Conservation (phyloP, 164 flowering plant genomes). For the Vitis rotundifolia region DNA sequence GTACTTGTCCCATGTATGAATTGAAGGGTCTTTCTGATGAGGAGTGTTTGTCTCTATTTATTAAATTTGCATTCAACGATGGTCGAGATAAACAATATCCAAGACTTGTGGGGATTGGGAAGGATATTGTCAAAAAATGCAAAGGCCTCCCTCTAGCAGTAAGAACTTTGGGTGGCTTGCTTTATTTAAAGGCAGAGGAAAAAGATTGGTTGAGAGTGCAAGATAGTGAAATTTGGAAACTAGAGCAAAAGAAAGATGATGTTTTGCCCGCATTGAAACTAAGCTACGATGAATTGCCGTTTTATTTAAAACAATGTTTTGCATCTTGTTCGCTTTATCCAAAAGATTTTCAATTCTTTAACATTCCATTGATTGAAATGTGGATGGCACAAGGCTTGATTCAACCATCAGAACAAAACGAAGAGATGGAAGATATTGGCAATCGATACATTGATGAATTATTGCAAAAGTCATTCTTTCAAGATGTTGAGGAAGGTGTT, state of each 20-base stretch:
- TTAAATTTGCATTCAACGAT: not conserved
- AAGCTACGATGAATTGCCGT: too few relatives aligned
- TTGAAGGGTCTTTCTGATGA: not conserved
- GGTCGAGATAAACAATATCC: not conserved
- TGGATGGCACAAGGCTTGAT: too few relatives aligned
- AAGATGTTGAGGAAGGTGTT: not conserved
- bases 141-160: conserved; percentile 6
- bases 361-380: too few relatives aligned
- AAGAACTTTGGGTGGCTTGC: not conserved
- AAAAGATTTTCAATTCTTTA: not conserved
- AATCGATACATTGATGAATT: not conserved
- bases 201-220: not conserved
- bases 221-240: not conserved
- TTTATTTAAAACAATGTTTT: not conserved
- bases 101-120: not conserved
- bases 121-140: conserved; percentile 7
- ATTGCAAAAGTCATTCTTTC: not conserved
- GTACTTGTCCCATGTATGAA: not conserved
- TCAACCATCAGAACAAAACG: not conserved
- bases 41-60: not conserved
- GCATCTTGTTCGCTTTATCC: not conserved
- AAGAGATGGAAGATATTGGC: not conserved
- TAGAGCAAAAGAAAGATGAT: not conserved
- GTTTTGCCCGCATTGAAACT: not conserved
- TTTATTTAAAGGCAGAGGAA: not conserved